Conservation (phyloP, 2,329 filamentous ascomycete species). For the Ceratocystiopsis sp. region DNA sequence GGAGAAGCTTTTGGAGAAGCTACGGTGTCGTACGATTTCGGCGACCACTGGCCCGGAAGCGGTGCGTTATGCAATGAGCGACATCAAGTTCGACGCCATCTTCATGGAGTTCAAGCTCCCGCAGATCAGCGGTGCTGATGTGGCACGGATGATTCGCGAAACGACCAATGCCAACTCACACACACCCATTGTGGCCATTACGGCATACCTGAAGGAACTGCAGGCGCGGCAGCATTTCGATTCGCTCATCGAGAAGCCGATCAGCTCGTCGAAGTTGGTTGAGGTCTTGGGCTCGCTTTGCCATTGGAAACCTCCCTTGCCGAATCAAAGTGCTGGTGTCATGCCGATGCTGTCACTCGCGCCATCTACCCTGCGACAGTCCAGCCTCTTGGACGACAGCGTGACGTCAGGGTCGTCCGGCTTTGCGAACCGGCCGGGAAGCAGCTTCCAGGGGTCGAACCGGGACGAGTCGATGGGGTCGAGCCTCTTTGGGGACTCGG, state of each 20-base stretch:
- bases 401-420: slow-evolving; percentile 63
- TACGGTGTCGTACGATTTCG: slow-evolving; percentile 85
- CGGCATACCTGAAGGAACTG: slow-evolving; percentile 92
- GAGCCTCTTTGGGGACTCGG: slow-evolving; percentile 73
- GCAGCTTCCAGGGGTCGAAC: slow-evolving; percentile 63
- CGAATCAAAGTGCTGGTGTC: slow-evolving; percentile 22
- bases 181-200: slow-evolving; percentile 91
- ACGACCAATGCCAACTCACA: slow-evolving; percentile 89
- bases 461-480: slow-evolving; percentile 80
- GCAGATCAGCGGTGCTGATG: slow-evolving; percentile 85
- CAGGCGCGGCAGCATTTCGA: slow-evolving; percentile 94
- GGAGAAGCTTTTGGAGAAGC: slow-evolving; percentile 91
- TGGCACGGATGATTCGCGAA: slow-evolving; percentile 93
- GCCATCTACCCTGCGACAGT: slow-evolving; percentile 47
- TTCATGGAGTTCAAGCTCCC: slow-evolving; percentile 95
- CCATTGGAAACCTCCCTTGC: slow-evolving; percentile 71
- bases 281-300: slow-evolving; percentile 79
- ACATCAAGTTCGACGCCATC: slow-evolving; percentile 97
- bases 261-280: slow-evolving; percentile 76
- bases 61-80: slow-evolving; percentile 82
- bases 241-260: slow-evolving; percentile 88
- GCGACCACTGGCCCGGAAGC: slow-evolving; percentile 83
- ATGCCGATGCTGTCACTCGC: slow-evolving; percentile 31
- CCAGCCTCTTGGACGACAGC: slow-evolving; percentile 56
- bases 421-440: slow-evolving; percentile 52